Conservation (phyloP, 2,329 filamentous ascomycete species). For the Cladosporium colombiae region DNA sequence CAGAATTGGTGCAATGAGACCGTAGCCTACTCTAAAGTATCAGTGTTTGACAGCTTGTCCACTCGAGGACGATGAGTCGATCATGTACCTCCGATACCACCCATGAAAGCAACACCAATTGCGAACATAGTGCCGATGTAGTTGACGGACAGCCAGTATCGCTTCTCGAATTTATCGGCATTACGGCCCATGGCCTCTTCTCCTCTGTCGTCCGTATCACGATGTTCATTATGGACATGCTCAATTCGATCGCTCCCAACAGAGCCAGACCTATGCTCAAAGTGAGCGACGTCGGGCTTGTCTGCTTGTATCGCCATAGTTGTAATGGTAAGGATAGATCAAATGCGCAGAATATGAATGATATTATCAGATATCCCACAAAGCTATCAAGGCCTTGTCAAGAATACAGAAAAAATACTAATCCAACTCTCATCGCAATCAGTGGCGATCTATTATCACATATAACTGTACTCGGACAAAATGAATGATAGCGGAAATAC, state of each 20-base stretch:
- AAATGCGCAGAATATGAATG: background rate
- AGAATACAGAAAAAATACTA: background rate
- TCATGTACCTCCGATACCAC: conserved; percentile 30
- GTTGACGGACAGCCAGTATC: conserved; percentile 31
- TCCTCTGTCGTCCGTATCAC: conserved; percentile 28
- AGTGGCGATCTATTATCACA: background rate
- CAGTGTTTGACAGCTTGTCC: background rate
- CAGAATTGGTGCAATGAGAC: conserved; percentile 30
- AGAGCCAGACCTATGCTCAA: conserved; percentile 11
- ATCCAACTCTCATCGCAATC: no score
- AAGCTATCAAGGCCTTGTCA: background rate
- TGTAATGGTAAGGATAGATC: background rate
- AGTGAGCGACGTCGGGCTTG: conserved; percentile 2
- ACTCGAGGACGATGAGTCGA: background rate
- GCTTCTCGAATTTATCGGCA: conserved; percentile 28
- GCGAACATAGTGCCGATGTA: conserved; percentile 31
- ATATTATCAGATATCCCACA: background rate
- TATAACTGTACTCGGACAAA: background rate
- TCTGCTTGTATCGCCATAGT: conserved; percentile 11
- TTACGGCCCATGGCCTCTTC: conserved; percentile 30
- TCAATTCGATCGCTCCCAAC: conserved; percentile 24
- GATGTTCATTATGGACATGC: conserved; percentile 25
- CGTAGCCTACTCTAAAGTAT: conserved; percentile 25
- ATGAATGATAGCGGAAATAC: background rate
- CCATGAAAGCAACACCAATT: conserved; percentile 31